These are phyloP conservation scores for Apiospora sp. DNA, from an alignment of 2,329 filamentous ascomycete species.

Conservation along the genomic window DNA sequence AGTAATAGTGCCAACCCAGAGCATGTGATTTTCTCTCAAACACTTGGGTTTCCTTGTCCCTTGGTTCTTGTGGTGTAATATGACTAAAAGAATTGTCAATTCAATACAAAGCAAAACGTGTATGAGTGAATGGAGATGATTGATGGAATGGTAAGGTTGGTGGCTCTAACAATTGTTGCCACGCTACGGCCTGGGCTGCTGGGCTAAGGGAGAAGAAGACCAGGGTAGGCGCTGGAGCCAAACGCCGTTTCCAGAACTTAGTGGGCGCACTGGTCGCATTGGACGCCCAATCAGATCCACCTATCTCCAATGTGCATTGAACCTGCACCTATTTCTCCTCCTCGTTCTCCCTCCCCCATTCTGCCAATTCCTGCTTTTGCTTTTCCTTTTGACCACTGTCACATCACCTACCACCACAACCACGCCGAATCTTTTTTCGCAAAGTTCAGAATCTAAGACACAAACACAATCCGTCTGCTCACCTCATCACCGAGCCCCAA, in stretches of 20 bases:
- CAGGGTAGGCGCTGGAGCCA: neutral
- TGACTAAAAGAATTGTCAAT: neutral
- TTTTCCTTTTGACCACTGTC: conserved; percentile 13
- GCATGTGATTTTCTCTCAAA: neutral
- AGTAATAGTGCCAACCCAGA: neutral
- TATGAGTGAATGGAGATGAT: conserved; percentile 3
- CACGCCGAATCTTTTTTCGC: neutral
- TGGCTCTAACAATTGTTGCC: neutral
- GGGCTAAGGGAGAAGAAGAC: neutral
- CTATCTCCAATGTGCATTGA: neutral
- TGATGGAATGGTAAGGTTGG: neutral
- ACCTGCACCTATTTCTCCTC: conserved; percentile 15
- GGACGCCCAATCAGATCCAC: conserved; percentile 3
- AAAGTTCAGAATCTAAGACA: neutral
- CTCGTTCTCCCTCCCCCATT: neutral
- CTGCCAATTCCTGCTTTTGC: neutral
- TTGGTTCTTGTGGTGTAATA: neutral
- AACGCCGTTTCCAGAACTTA: conserved; percentile 24
- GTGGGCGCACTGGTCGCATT: neutral
- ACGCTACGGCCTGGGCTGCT: conserved; percentile 5
- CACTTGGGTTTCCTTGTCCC: neutral
- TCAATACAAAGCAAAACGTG: neutral
- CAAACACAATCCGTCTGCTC: neutral
- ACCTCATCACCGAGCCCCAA: neutral
- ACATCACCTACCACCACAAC: neutral